Evolutionary conservation across 2,329 filamentous ascomycete species (phyloP).

Genomic region (Phyllosticta citriasiana): DNA sequence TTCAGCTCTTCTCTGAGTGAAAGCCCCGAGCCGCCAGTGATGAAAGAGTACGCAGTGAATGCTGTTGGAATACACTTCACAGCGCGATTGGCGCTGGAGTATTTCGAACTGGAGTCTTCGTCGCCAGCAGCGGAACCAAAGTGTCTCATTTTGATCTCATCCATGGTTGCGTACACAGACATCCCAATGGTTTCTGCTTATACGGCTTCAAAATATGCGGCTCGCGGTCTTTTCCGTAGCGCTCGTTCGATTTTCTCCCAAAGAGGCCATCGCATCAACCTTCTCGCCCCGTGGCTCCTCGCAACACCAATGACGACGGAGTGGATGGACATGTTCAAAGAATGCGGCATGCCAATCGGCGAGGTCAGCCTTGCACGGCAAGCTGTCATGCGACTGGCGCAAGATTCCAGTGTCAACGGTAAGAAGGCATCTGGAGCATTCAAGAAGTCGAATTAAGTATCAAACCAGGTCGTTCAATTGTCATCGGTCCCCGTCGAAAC

Average conservation of each 20-base stretch:
- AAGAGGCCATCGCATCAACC: slow-evolving; percentile 15
- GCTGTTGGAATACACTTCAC: slow-evolving; percentile 18
- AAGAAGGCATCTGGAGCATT: background rate
- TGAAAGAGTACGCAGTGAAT: slow-evolving; percentile 16
- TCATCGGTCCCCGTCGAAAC: background rate
- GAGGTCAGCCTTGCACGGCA: background rate
- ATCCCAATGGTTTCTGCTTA: slow-evolving; percentile 18
- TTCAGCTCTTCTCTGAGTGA: slow-evolving; percentile 10
- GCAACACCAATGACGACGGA: slow-evolving; percentile 14
- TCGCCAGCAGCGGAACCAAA: slow-evolving; percentile 12
- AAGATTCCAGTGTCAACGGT: background rate
- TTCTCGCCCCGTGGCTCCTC: slow-evolving; percentile 22
- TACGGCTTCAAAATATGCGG: slow-evolving; percentile 20
- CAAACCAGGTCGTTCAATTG: background rate
- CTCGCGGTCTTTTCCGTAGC: slow-evolving; percentile 19
- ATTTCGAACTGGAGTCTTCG: slow-evolving; percentile 16
- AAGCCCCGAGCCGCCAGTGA: slow-evolving; percentile 15
- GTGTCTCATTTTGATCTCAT: slow-evolving; percentile 17
- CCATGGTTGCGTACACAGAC: slow-evolving; percentile 18
- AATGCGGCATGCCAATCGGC: background rate
- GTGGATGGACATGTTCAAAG: background rate
- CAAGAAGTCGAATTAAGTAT: background rate
- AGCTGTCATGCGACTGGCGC: background rate
- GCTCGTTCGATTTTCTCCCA: slow-evolving; percentile 13
- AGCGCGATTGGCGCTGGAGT: slow-evolving; percentile 19